These are phyloP conservation scores for Trichosanthes cucumerina DNA, from an alignment of 306 rosid genomes.

Conservation along the genomic window DNA sequence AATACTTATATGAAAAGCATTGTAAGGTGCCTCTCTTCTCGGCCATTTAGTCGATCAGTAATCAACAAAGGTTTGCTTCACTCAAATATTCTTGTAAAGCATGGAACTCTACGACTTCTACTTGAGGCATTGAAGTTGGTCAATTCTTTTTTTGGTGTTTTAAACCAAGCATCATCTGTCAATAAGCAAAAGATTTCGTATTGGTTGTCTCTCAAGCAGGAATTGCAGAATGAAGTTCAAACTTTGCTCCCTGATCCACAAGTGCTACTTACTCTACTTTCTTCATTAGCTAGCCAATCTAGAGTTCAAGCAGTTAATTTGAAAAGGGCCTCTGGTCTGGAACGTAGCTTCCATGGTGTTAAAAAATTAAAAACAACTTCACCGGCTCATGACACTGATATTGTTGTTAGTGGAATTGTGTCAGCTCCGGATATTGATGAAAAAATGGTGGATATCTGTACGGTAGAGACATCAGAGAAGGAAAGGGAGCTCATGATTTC, in stretches of 20 bases:
- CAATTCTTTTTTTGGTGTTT: slow-evolving; percentile 40
- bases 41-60: slow-evolving; percentile 53
- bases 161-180: slow-evolving; percentile 23
- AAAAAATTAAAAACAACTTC: slow-evolving; percentile 45
- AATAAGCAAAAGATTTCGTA: slow-evolving; percentile 14
- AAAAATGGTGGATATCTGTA: slow-evolving; percentile 19
- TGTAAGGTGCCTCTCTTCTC: slow-evolving; percentile 67
- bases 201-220: slow-evolving; percentile 38
- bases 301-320: slow-evolving; percentile 23
- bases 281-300: slow-evolving; percentile 42
- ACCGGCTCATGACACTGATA: slow-evolving; percentile 40
- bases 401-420: slow-evolving; percentile 60
- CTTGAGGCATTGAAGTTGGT: slow-evolving; percentile 61
- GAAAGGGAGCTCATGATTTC: slow-evolving; percentile 31
- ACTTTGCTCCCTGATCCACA: slow-evolving; percentile 72
- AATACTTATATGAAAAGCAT: slow-evolving; percentile 33
- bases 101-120: slow-evolving; percentile 73
- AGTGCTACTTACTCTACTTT: slow-evolving; percentile 53
- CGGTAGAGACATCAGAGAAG: slow-evolving; percentile 25
- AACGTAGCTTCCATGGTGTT: slow-evolving; percentile 18
- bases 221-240: slow-evolving; percentile 59
- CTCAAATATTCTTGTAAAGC: slow-evolving; percentile 53
- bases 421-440: slow-evolving; percentile 20
- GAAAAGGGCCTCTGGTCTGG: slow-evolving; percentile 41
- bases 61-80: slow-evolving; percentile 82